Percentiles rank a stretch among this genome's conserved stretches.
These are phyloP conservation scores for Paraurostyla sp. DNA, from an alignment of 73 alveolate species.

Conservation along the genomic window DNA sequence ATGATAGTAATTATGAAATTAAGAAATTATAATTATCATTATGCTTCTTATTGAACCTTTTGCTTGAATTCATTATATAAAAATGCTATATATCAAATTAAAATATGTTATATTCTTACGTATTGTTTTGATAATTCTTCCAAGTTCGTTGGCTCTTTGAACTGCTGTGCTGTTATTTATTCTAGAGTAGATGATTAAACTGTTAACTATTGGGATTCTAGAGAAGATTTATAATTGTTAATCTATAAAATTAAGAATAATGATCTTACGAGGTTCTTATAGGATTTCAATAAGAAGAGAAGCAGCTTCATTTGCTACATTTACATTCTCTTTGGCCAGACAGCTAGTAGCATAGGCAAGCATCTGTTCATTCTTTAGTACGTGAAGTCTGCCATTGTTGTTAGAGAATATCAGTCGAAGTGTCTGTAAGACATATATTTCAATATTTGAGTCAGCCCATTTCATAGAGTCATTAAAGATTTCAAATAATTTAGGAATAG, in stretches of 20 bases:
- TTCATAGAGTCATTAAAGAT: slow-evolving; percentile 52
- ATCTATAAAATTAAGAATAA: slow-evolving; percentile 12
- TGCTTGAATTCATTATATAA: slow-evolving; percentile 32
- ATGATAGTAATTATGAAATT: no score
- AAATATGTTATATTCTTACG: slow-evolving; percentile 35
- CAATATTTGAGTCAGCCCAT: slow-evolving; percentile 72
- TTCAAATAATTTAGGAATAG: slow-evolving; percentile 68
- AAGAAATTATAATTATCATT: no score
- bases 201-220: slow-evolving; percentile 60
- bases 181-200: slow-evolving; percentile 30
- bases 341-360: slow-evolving; percentile 48
- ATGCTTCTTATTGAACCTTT: background rate
- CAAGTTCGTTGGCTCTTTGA: slow-evolving; percentile 45
- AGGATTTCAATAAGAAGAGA: slow-evolving; percentile 52
- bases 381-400: slow-evolving; percentile 53
- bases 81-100: slow-evolving; percentile 23
- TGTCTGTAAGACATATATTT: slow-evolving; percentile 51
- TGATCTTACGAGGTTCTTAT: slow-evolving; percentile 49
- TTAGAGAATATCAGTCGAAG: slow-evolving; percentile 25
- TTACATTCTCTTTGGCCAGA: slow-evolving; percentile 58
- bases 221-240: slow-evolving; percentile 39
- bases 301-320: slow-evolving; percentile 69
- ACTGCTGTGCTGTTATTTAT: slow-evolving; percentile 42
- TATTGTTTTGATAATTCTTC: slow-evolving; percentile 32
- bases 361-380: slow-evolving; percentile 56